Evolutionary conservation across 140 eudicot species (phyloP), one percentile per base, ranked within the genome.

Genomic region (Erigeron philadelphicus): DNA sequence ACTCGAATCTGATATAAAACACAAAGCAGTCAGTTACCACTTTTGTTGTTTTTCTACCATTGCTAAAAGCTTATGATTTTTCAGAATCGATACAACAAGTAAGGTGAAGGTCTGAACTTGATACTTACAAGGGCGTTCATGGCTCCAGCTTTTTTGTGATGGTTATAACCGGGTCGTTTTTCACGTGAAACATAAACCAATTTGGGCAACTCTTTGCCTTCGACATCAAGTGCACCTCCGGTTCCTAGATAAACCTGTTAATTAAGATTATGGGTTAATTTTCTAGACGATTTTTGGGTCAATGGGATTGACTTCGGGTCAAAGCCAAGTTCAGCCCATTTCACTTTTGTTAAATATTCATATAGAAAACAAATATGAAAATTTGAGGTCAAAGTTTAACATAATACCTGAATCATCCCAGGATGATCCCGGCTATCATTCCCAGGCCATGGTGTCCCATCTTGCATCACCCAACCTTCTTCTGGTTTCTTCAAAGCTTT

Each of bases 391-490:
- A 18, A 42, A 41, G 8, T 63, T n/a, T 3, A 63, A n/a, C 10
- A 42, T 43, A 1, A 40, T 73, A 89, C 96, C 95, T 90, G 97
- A 81, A 90, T 90, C 97, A 90, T 90, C 12, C 95, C 97, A 21
- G 97, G 97, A 81, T 90, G 95, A 79, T 90, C 97, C 0, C 95
- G 84, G 12, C 89, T 90, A 65, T 84, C 87, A 71, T 90, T 89
- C 45, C 97, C 97, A 0, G 97, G 97, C 97, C 95, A 87, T 4
- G 92, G 97, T 8, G 92, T 87, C 21, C 97, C 97, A 64, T 87
- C 97, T 79, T 90, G 97, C 97, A 90, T 90, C 13, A 87, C 92
- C 97, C 97, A 90, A 70, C 97, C 97, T 75, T 90, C 97, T 81
- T 90, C 97, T 7, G 97, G 97, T 73, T 90, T 90, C 76, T 87